Percentiles rank a stretch among this genome's conserved stretches.
Conservation (phyloP, 2,329 filamentous ascomycete genomes). For the Sclerotinia minor region DNA sequence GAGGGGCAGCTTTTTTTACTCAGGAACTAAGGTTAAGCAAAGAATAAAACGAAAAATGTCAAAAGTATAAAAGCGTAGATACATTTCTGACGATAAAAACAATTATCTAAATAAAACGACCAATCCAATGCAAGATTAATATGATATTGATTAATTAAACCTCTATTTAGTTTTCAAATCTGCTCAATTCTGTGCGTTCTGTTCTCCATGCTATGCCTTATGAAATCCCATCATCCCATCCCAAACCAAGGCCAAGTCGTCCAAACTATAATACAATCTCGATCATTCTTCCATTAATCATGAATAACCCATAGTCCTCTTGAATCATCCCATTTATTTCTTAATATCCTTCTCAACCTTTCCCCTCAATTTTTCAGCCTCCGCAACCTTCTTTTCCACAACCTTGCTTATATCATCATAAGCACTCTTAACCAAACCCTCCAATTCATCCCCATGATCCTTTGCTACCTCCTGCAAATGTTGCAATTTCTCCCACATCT, state of each 20-base stretch:
- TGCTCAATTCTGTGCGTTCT: neutral
- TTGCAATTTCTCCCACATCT: slow-evolving; percentile 65
- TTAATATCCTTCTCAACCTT: slow-evolving; percentile 45
- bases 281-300: neutral
- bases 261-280: neutral
- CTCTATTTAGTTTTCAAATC: neutral
- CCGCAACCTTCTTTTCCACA: slow-evolving; percentile 58
- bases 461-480: slow-evolving; percentile 64
- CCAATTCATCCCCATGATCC: slow-evolving; percentile 68
- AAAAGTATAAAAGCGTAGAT: no score
- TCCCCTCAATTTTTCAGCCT: slow-evolving; percentile 59
- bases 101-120: neutral
- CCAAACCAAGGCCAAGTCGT: neutral
- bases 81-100: neutral
- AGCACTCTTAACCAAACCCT: slow-evolving; percentile 68
- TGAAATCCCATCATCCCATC: neutral
- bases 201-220: neutral
- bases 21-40: no score
- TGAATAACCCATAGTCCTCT: neutral
- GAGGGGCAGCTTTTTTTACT: neutral
- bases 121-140: neutral
- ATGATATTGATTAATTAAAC: neutral
- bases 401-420: slow-evolving; percentile 66
- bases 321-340: slow-evolving; percentile 12
- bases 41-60: no score